A percentile compares a stretch with the other conserved stretches of the same genome.
Conservation (phyloP, 306 rosid species). For the Begonia peltatifolia region DNA sequence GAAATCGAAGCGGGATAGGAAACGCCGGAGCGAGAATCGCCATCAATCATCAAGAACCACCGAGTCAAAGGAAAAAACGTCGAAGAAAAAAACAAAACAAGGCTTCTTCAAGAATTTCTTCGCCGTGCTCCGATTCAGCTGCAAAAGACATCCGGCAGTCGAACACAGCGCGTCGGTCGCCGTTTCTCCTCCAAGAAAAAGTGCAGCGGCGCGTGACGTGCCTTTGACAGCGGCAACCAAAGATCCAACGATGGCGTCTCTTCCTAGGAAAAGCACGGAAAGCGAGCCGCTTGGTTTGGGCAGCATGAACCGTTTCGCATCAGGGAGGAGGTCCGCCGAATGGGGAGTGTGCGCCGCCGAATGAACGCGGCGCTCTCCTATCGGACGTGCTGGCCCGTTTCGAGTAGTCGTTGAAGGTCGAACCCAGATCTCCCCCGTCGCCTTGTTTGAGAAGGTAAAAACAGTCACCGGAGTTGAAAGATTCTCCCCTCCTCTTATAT, state of each 20-base stretch:
- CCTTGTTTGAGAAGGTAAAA: no score
- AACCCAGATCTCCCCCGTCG: no score
- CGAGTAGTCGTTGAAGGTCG: no score
- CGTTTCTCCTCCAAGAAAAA: constrained; percentile 13
- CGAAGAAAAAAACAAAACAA: constrained; percentile 16
- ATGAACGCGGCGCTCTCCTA: constrained; percentile 8
- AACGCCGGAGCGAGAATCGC: constrained; percentile 40
- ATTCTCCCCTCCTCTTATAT: no score
- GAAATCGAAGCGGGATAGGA: constrained; percentile 65
- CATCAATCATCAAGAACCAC: constrained; percentile 15
- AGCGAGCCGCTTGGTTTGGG: constrained; percentile 56
- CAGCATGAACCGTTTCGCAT: constrained; percentile 46
- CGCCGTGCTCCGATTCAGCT: constrained; percentile 34
- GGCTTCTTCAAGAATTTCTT: constrained; percentile 54
- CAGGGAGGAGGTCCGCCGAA: constrained; percentile 66
- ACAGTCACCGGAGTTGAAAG: no score
- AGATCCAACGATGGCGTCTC: constrained; percentile 19
- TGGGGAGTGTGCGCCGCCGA: constrained; percentile 32
- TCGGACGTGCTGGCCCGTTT: no score
- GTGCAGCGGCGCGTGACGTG: neutral
- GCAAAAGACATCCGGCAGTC: constrained; percentile 18
- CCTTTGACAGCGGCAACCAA: neutral
- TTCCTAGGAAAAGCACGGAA: constrained; percentile 47
- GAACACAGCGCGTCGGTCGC: constrained; percentile 7
- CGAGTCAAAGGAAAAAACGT: constrained; percentile 21